A percentile compares a stretch with the other conserved stretches of the same genome.
Conservation (phyloP, 768 basidiomycete species). For the Mycena filopes region DNA sequence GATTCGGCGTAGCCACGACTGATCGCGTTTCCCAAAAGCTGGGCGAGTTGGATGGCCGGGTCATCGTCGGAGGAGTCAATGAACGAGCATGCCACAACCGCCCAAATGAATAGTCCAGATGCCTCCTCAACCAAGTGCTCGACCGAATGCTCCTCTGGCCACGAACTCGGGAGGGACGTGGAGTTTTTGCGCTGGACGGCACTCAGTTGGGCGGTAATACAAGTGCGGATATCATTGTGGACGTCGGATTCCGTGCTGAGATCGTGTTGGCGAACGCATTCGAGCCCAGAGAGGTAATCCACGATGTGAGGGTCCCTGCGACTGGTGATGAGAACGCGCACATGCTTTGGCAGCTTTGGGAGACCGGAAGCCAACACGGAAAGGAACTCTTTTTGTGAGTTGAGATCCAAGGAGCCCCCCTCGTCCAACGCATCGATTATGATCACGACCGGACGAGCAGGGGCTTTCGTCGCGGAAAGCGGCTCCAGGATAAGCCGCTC, state of each 20-base stretch:
- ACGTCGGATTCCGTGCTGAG: neutral
- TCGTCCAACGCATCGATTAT: constrained; percentile 6
- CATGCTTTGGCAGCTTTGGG: neutral
- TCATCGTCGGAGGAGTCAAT: neutral
- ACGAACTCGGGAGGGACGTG: neutral
- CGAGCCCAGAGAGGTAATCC: neutral
- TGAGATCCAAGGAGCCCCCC: neutral
- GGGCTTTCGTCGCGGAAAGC: neutral
- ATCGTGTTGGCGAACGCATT: neutral
- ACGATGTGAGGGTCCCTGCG: neutral
- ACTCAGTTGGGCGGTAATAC: neutral
- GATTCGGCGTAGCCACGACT: neutral
- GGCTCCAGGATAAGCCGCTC: neutral
- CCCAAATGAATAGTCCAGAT: neutral
- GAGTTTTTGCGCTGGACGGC: neutral
- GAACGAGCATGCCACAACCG: neutral
- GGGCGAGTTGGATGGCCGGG: neutral
- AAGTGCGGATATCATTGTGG: neutral
- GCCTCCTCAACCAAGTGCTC: neutral
- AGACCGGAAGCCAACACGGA: neutral
- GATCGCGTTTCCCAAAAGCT: neutral
- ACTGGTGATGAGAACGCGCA: neutral
- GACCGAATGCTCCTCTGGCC: neutral
- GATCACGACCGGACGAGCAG: neutral
- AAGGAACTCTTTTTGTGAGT: neutral